Conservation (phyloP, 768 basidiomycete genomes). For the Auricularia cornea region DNA sequence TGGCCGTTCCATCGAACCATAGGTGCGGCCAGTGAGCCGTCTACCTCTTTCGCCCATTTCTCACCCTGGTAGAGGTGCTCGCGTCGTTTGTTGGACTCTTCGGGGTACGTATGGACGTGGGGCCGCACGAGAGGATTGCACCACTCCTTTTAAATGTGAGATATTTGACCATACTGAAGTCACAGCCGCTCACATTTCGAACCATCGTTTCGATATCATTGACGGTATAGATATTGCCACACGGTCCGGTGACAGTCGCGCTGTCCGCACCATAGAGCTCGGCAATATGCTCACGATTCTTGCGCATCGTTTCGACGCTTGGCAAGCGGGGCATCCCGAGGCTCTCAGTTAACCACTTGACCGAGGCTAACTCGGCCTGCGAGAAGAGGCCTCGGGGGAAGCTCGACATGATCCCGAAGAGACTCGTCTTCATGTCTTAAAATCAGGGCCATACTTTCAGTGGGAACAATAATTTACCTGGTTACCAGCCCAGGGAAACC, state of each 20-base stretch:
- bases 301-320: background rate
- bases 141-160: background rate
- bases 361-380: background rate
- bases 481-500: background rate
- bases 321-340: background rate
- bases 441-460: background rate
- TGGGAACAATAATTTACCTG: background rate
- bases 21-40: background rate
- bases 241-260: background rate
- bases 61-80: background rate
- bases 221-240: background rate
- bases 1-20: background rate
- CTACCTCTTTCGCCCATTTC: background rate
- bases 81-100: background rate
- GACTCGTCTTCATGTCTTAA: background rate
- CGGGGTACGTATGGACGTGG: background rate
- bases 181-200: background rate
- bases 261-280: background rate
- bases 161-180: background rate
- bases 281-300: background rate
- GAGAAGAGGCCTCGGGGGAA: background rate
- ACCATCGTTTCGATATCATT: background rate
- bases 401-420: background rate
- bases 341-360: background rate
- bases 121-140: background rate